Conservation (phyloP, 2,329 filamentous ascomycete genomes). For the Coleophoma cylindrospora region DNA sequence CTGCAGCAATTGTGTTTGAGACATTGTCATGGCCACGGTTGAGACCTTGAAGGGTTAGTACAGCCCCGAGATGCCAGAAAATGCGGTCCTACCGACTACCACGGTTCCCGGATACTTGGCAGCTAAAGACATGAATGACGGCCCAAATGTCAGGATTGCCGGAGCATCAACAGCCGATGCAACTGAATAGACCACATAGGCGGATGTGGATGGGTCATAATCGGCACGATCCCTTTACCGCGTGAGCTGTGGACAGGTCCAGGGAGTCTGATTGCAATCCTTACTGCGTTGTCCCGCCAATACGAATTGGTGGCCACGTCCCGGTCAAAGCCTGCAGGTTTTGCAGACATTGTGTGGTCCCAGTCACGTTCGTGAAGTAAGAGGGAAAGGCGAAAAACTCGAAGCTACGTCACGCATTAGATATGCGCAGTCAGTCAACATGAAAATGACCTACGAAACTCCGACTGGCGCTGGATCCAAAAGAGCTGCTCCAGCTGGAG, state of each 20-base stretch:
- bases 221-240: conserved; percentile 40
- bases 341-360: conserved; percentile 44
- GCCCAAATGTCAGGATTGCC: conserved; percentile 42
- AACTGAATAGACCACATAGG: conserved; percentile 46
- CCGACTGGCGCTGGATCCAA: conserved; percentile 38
- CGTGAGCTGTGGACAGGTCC: not conserved
- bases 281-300: conserved; percentile 53
- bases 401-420: conserved; percentile 22
- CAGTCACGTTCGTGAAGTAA: conserved; percentile 46
- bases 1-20: conserved; percentile 48
- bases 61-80: not conserved
- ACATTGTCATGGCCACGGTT: conserved; percentile 48
- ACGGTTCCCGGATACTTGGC: conserved; percentile 42
- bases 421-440: not conserved
- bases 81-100: conserved; percentile 31
- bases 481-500: conserved; percentile 11
- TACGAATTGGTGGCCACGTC: conserved; percentile 46
- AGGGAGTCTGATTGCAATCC: conserved; percentile 3
- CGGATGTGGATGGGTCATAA: conserved; percentile 39
- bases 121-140: conserved; percentile 45
- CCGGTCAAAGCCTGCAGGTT: conserved; percentile 46
- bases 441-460: conserved; percentile 32
- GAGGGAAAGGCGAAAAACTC: conserved; percentile 53
- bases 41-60: conserved; percentile 27
- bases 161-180: conserved; percentile 42